Conservation (phyloP, 352 stramenopile genomes). For the Pythium monospermum region DNA sequence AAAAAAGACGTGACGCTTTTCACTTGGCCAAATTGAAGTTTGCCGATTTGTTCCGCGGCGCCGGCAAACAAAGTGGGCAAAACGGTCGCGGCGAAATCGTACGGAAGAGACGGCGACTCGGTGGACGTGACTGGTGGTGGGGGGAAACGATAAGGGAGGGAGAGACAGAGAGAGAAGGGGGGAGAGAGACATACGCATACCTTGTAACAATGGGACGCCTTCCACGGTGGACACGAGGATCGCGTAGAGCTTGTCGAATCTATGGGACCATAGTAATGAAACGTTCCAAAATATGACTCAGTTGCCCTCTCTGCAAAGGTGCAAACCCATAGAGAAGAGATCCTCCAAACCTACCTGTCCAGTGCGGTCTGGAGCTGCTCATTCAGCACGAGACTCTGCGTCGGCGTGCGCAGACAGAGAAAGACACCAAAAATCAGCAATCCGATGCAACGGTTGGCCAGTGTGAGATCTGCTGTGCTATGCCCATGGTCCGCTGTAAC, state of each 20-base stretch:
- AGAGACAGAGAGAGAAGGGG: background rate
- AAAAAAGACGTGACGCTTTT: constrained; percentile 75
- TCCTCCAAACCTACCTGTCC: constrained; percentile 27
- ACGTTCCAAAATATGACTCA: too few relatives aligned
- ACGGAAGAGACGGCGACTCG: constrained; percentile 37
- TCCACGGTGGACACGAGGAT: constrained; percentile 80
- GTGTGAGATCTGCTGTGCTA: too few relatives aligned
- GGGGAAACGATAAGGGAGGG: background rate
- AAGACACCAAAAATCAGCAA: too few relatives aligned
- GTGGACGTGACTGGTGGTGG: constrained; percentile 30
- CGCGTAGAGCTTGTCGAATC: constrained; percentile 68
- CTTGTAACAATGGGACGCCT: constrained; percentile 68
- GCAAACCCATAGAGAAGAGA: background rate
- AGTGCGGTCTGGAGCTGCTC: constrained; percentile 62
- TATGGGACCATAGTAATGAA: too few relatives aligned
- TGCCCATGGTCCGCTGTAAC: too few relatives aligned
- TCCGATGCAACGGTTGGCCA: too few relatives aligned
- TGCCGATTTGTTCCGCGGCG: constrained; percentile 73
- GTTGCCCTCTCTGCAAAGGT: background rate
- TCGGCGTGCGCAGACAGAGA: too few relatives aligned
- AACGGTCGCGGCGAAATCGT: constrained; percentile 76
- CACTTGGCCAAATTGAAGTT: constrained; percentile 74
- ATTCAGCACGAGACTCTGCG: constrained; percentile 51
- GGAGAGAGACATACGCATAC: constrained; percentile 18
- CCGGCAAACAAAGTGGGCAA: constrained; percentile 74